Evolutionary conservation across 305 asterid genomes (phyloP), one percentile per base, ranked within the genome.

Genomic region (Fraxinus latifolia): DNA sequence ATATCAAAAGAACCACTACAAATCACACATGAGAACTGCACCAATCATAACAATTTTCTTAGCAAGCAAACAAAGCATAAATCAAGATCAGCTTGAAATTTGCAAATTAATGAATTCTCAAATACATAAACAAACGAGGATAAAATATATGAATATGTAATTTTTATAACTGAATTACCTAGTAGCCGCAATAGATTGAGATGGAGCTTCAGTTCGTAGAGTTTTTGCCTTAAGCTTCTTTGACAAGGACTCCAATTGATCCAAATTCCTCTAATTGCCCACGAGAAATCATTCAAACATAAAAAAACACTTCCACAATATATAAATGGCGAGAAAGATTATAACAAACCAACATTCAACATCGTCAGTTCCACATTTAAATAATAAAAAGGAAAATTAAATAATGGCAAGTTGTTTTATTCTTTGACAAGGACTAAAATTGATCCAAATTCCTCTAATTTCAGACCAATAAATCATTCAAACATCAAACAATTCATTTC

Each of bases 151-250:
- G 12, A 25, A n/a, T 19, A 34, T 7, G 32, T 27, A 12, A 5
- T 4, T 7, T 36, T 65, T 14, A 29, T 68, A 27, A 68, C 8
- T 23, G 11, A 79, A 39, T 9, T 29, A 92, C 99, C 99, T 91
- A 53, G 99, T 94, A n/a, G 99, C 99, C 2, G 98, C 97, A 83
- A 96, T 90, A 85, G 98, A 94, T 68, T 96, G 98, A 15, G 97
- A 90, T 14, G 97, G 97, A 87, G 97, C 95, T 88, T 96, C 98
- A 17, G 97, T 85, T 82, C 99, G 88, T 77, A 91, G 87, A 83
- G 94, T 90, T 91, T 93, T 96, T 2, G 97, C 91, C 87, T 93
- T 96, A 62, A 96, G 91, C 91, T 94, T 96, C 91, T 93, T 96
- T 76, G 99, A 94, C 86, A 96, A 88, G 32, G 97, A 94, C 88